A percentile compares a stretch with the other conserved stretches of the same genome.
phyloP scores from a whole-genome alignment of 768 basidiomycete species.

The Podaxis sp. region DNA sequence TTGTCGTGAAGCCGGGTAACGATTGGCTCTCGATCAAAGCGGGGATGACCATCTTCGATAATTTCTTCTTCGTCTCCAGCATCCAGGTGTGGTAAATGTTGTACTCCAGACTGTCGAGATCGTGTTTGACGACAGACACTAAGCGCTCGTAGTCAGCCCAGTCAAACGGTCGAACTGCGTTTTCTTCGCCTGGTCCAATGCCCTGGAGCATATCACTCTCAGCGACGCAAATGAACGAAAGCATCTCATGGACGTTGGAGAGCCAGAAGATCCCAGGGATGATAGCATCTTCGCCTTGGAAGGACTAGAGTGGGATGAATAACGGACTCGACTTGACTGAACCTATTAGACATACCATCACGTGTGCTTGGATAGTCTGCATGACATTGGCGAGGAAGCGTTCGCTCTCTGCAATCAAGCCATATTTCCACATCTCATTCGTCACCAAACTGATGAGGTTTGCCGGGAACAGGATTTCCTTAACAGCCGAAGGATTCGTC shows the following conservation, averaged over 20 bases:
- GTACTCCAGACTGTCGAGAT: constrained; percentile 97
- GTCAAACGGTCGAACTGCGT: constrained; percentile 87
- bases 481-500: constrained; percentile 88
- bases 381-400: constrained; percentile 98
- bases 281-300: constrained; percentile 91
- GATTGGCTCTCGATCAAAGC: constrained; percentile 98
- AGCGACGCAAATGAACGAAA: constrained; percentile 98
- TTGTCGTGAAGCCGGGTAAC: constrained; percentile 95
- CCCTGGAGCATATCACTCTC: constrained; percentile 98
- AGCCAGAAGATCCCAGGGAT: constrained; percentile 98
- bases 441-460: constrained; percentile 96
- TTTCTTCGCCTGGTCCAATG: constrained; percentile 94
- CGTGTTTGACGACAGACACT: constrained; percentile 97
- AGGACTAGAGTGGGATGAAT: constrained; percentile 51
- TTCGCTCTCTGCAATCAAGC: constrained; percentile 94
- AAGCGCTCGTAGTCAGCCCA: constrained; percentile 97
- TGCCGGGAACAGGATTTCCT: constrained; percentile 98
- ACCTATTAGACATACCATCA: constrained; percentile 71
- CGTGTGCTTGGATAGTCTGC: constrained; percentile 96
- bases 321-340: neutral
- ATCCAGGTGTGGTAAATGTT: constrained; percentile 99
- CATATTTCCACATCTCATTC: constrained; percentile 99
- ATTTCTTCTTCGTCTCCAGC: constrained; percentile 94
- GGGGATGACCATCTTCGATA: constrained; percentile 98
- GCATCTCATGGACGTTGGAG: constrained; percentile 99